Evolutionary conservation across 2,329 filamentous ascomycete genomes (phyloP).

Genomic region (Xylaria sp.): DNA sequence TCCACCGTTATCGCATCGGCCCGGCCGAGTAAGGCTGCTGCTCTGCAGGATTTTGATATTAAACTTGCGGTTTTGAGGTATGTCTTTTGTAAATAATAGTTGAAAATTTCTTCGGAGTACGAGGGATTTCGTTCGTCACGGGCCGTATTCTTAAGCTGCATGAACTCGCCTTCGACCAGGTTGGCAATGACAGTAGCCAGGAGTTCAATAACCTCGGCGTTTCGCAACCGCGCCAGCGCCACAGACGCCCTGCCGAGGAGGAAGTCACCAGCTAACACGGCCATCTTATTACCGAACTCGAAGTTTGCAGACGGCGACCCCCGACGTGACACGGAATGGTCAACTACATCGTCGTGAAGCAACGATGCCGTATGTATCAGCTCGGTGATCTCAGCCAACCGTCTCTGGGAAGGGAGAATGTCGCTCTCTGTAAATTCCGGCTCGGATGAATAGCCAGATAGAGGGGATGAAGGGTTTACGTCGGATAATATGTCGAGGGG

Average conservation of each 20-base stretch:
- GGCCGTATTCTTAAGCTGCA: slow-evolving; percentile 98
- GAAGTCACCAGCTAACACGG: slow-evolving; percentile 96
- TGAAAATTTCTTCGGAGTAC: slow-evolving; percentile 89
- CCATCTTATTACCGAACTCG: slow-evolving; percentile 99
- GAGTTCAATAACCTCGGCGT: slow-evolving; percentile 94
- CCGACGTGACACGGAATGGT: slow-evolving; percentile 86
- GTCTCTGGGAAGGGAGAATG: slow-evolving; percentile 91
- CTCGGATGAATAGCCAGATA: slow-evolving; percentile 60
- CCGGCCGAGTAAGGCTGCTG: slow-evolving; percentile 85
- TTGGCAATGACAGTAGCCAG: slow-evolving; percentile 97
- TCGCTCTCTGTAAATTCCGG: slow-evolving; percentile 65
- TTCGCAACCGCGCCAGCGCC: slow-evolving; percentile 86
- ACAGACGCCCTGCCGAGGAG: slow-evolving; percentile 92
- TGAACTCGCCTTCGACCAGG: slow-evolving; percentile 97
- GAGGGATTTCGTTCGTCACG: slow-evolving; percentile 84
- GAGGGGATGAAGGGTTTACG: slow-evolving; percentile 77
- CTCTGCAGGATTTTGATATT: slow-evolving; percentile 95
- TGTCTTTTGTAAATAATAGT: slow-evolving; percentile 97
- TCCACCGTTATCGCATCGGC: slow-evolving; percentile 83
- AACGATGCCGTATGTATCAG: slow-evolving; percentile 97
- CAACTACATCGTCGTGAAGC: slow-evolving; percentile 97
- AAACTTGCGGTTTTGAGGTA: slow-evolving; percentile 96
- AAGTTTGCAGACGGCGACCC: slow-evolving; percentile 89
- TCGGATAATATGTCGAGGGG: slow-evolving; percentile 75
- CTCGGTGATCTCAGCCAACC: slow-evolving; percentile 95